A percentile compares a stretch with the other conserved stretches of the same genome.
Evolutionary conservation across 345 rosid genomes (phyloP).

Genomic region (Lepidium africanum): DNA sequence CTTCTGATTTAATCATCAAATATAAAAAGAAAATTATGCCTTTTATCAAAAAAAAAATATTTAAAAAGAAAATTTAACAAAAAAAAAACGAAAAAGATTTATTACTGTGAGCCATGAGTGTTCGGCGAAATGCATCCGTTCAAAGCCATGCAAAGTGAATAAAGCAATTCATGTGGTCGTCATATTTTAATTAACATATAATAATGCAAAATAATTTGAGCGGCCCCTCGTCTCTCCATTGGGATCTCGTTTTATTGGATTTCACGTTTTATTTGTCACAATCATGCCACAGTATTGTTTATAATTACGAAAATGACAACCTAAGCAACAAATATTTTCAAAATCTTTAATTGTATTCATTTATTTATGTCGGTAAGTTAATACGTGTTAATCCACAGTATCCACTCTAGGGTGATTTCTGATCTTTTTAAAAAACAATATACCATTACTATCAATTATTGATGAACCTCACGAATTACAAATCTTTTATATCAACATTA

Average conservation of each 20-base stretch:
- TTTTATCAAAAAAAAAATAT: no score
- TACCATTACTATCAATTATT: no score
- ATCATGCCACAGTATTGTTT: background rate
- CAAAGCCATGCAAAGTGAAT: background rate
- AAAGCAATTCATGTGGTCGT: background rate
- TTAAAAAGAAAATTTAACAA: no score
- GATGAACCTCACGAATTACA: no score
- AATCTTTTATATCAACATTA: background rate
- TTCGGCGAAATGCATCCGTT: no score
- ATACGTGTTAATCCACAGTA: background rate
- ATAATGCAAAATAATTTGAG: background rate
- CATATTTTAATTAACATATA: background rate
- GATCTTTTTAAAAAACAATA: no score
- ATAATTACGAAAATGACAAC: constrained; percentile 1
- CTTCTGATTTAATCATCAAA: constrained; percentile 25
- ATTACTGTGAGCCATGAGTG: no score
- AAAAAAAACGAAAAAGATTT: no score
- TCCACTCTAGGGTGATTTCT: background rate
- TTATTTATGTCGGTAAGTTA: background rate
- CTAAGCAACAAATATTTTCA: background rate
- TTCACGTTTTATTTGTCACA: background rate
- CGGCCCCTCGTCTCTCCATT: background rate
- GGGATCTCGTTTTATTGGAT: background rate
- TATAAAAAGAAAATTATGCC: no score
- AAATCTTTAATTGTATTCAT: background rate